These are phyloP conservation scores for Fusarium luffae DNA, from an alignment of 2,329 filamentous ascomycete species.

Conservation along the genomic window DNA sequence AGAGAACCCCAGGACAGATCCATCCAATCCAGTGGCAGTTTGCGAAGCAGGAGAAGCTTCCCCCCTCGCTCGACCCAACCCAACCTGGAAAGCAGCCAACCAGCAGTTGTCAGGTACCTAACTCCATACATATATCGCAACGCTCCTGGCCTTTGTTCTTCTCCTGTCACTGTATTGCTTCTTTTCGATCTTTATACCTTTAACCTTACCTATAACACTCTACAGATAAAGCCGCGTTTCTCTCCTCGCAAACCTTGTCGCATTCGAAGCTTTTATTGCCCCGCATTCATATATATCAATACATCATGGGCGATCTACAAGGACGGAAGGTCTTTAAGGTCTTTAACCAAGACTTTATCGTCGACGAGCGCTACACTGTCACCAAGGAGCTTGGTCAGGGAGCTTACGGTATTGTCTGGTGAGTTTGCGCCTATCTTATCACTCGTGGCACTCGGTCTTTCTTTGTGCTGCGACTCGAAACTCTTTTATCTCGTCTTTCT, in stretches of 20 bases:
- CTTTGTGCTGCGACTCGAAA: slow-evolving; percentile 24
- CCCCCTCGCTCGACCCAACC: slow-evolving; percentile 35
- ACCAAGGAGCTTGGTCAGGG: slow-evolving; percentile 99
- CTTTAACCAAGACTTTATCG: slow-evolving; percentile 99
- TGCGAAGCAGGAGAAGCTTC: slow-evolving; percentile 24
- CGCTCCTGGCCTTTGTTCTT: slow-evolving; percentile 33
- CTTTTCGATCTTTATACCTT: slow-evolving; percentile 5
- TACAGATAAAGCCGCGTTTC: background rate
- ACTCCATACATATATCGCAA: slow-evolving; percentile 42
- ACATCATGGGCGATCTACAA: slow-evolving; percentile 55
- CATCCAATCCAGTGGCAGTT: slow-evolving; percentile 21
- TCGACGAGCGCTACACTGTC: slow-evolving; percentile 97
- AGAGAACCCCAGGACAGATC: slow-evolving; percentile 7
- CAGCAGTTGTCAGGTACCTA: slow-evolving; percentile 33
- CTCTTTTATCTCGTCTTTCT: slow-evolving; percentile 25
- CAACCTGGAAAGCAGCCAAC: slow-evolving; percentile 29
- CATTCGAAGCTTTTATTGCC: slow-evolving; percentile 31
- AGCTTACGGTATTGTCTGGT: slow-evolving; percentile 99
- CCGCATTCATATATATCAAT: slow-evolving; percentile 15
- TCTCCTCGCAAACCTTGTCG: slow-evolving; percentile 9
- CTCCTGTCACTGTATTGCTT: slow-evolving; percentile 7
- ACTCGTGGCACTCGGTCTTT: background rate
- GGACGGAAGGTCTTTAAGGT: slow-evolving; percentile 96
- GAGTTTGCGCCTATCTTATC: slow-evolving; percentile 48
- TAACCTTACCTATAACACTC: background rate